Evolutionary conservation across 805 yeast genomes (phyloP).

Genomic region (Saccharomyces jurei): DNA sequence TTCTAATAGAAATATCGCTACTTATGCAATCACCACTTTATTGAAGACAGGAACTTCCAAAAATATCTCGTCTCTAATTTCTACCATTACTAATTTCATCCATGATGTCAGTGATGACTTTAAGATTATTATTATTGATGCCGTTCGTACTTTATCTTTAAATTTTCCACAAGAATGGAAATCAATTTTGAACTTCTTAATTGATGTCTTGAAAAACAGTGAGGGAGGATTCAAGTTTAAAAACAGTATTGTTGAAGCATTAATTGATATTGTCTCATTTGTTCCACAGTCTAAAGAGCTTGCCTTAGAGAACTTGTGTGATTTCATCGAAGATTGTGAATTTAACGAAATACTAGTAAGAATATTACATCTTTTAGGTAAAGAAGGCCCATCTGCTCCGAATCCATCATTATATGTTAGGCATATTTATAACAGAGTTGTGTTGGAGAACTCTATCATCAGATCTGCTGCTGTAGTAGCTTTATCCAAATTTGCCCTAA

Average conservation of each 20-base stretch:
- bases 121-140: constrained; percentile 89
- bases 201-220: constrained; percentile 69
- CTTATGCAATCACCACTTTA: constrained; percentile 93
- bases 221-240: constrained; percentile 87
- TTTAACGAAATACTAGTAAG: constrained; percentile 90
- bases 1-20: constrained; percentile 83
- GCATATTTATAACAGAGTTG: constrained; percentile 94
- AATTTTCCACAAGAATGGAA: constrained; percentile 90
- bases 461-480: constrained; percentile 95
- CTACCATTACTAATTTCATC: constrained; percentile 80
- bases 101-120: constrained; percentile 93
- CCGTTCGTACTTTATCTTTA: constrained; percentile 82
- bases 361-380: constrained; percentile 83
- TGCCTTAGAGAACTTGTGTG: constrained; percentile 85
- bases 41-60: constrained; percentile 91
- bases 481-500: constrained; percentile 79
- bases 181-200: constrained; percentile 70
- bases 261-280: constrained; percentile 82
- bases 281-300: constrained; percentile 75
- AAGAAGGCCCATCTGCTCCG: constrained; percentile 82
- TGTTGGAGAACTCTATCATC: constrained; percentile 88
- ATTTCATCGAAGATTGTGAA: constrained; percentile 97
- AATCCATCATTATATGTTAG: constrained; percentile 88
- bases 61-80: constrained; percentile 79
- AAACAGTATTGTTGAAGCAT: constrained; percentile 81